Conservation (phyloP, 2,329 filamentous ascomycete genomes). For the Scolecobasidium constrictum region DNA sequence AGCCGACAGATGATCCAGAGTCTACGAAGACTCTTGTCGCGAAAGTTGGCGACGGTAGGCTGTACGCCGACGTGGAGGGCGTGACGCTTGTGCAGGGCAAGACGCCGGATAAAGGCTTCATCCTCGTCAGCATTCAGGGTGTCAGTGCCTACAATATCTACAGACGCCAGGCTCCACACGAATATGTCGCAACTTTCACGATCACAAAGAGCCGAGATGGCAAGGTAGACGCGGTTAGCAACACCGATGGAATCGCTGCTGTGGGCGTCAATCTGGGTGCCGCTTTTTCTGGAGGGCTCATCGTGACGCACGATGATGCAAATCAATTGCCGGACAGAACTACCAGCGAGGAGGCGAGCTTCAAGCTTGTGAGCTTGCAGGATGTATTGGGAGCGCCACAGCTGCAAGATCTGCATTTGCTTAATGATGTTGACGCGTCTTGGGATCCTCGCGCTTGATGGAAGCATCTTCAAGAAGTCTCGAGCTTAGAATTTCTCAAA, state of each 20-base stretch:
- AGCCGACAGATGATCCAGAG: conserved; percentile 35
- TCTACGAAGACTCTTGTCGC: conserved; percentile 28
- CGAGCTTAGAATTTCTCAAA: too few species aligned
- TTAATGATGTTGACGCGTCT: too few species aligned
- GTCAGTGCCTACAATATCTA: conserved; percentile 44
- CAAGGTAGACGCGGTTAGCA: conserved; percentile 39
- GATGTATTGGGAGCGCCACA: too few species aligned
- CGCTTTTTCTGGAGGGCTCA: too few species aligned
- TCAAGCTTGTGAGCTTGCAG: too few species aligned
- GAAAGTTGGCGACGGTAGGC: conserved; percentile 34
- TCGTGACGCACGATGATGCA: too few species aligned
- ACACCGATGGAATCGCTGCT: conserved; percentile 42
- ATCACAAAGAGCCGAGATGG: conserved; percentile 31
- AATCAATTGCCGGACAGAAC: too few species aligned
- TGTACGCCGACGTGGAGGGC: conserved; percentile 45
- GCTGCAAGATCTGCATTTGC: too few species aligned
- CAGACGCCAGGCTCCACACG: conserved; percentile 36
- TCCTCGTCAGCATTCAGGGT: conserved; percentile 43
- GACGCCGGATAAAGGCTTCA: conserved; percentile 34
- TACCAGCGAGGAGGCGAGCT: too few species aligned
- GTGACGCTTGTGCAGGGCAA: conserved; percentile 39
- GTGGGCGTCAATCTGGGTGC: too few species aligned
- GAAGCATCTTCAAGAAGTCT: too few species aligned
- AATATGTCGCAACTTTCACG: conserved; percentile 39
- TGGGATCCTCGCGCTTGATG: too few species aligned